Base-by-base conservation (phyloP, 768 basidiomycete species). In the Dendrothele bispora region DNA sequence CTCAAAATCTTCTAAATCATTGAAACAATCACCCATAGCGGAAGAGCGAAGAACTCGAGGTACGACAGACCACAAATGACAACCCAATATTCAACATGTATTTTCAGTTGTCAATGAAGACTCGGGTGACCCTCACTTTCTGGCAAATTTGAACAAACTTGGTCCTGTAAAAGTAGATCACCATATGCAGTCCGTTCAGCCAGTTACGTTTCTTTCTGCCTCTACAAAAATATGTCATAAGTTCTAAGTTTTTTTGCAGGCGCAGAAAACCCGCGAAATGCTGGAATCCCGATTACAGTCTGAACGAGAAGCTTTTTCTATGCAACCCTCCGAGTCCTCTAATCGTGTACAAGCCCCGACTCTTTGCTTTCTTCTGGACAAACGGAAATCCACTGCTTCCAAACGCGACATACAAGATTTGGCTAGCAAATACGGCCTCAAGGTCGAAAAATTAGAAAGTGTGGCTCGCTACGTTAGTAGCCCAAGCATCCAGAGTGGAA, bases 91-190 rank as follows among this genome's bases (percentile, higher is more conserved):
- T 7, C 21, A 32, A 39, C 26, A 39, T 49, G 21, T 21, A 27
- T 28, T 36, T 35, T 36, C 54, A 88, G 87, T 69, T 7, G 82
- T 88, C 55, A 72, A 80, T 46, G 66, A 59, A 44, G 88, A 92
- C 55, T 74, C 80, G n/a, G 72, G 69, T 46, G 88, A 93, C 57
- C 86, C 86, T 2, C 78, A 89, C 22, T 78, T 91, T 42, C 61
- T 87, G 55, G 71, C 78, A 28, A 89, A 86, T 54, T 65, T 93
- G 41, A 77, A 54, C 54, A 70, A 64, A 29, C 68, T 92, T 2
- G 88, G 88, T 1, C 81, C 78, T 11, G 89, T 91, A 20, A 71
- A 68, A 26, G 87, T 91, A 11, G 80, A 88, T 56, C 83, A 86
- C 55, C 78, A 75, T 59, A 78, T 77, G 75, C 69, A 72, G 48